Percentiles rank a stretch among this genome's conserved stretches.
Conservation (phyloP, 1,284 basidiomycete genomes). For the Cutaneotrichosporon mucoides region DNA sequence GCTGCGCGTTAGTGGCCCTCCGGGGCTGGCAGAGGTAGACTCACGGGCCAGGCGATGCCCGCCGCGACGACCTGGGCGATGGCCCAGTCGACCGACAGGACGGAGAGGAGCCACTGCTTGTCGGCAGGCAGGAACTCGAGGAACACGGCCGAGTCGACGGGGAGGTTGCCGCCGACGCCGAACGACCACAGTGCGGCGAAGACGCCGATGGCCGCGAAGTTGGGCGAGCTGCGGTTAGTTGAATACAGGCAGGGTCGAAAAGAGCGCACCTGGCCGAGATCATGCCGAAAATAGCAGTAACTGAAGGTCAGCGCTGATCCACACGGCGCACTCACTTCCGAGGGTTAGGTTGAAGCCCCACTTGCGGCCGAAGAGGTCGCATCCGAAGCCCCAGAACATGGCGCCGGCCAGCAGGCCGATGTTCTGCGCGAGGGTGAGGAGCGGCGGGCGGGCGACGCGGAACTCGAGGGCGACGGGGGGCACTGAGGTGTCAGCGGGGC, state of each 20-base stretch:
- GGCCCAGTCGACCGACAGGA: constrained; percentile 64
- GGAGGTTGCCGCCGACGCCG: constrained; percentile 60
- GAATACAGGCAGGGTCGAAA: not conserved
- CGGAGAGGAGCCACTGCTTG: constrained; percentile 57
- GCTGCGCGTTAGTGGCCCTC: too few relatives aligned
- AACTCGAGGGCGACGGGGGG: constrained; percentile 55
- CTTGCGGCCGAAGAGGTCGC: constrained; percentile 52
- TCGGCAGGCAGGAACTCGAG: constrained; percentile 58
- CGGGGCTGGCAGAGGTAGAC: not conserved
- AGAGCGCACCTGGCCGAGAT: constrained; percentile 52
- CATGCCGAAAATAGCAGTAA: constrained; percentile 60
- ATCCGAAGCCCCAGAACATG: constrained; percentile 53
- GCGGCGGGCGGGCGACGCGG: constrained; percentile 31
- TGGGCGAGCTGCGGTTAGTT: constrained; percentile 43
- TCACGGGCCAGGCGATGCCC: constrained; percentile 31
- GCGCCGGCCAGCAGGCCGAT: constrained; percentile 37
- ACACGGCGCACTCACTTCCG: constrained; percentile 35
- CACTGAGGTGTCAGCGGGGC: constrained; percentile 22
- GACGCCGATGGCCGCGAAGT: constrained; percentile 57
- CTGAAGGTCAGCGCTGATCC: constrained; percentile 3
- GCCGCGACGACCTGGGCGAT: constrained; percentile 51
- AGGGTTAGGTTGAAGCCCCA: constrained; percentile 63
- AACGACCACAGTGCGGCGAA: constrained; percentile 60
- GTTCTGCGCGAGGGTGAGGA: constrained; percentile 36
- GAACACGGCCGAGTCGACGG: constrained; percentile 58